Conservation (phyloP, 768 basidiomycete species). For the Coprinopsis marcescibilis region DNA sequence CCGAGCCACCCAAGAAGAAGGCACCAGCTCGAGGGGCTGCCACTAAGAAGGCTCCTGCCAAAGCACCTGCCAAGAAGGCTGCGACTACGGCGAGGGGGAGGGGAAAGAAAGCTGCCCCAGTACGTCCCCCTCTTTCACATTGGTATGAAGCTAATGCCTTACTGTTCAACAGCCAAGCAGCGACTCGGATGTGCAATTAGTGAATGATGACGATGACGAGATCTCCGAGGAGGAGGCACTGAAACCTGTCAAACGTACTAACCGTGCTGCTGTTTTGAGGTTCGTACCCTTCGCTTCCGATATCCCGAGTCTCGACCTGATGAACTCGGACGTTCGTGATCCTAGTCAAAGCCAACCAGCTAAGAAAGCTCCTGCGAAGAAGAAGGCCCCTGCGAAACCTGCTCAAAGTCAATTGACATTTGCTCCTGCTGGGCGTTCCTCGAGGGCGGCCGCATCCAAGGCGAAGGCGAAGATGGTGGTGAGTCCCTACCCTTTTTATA, state of each 20-base stretch:
- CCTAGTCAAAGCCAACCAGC: constrained; percentile 30
- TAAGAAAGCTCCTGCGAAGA: constrained; percentile 40
- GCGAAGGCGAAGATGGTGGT: constrained; percentile 61
- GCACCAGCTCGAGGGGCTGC: constrained; percentile 28
- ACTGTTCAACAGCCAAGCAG: constrained; percentile 9
- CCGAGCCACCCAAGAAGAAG: constrained; percentile 37
- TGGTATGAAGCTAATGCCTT: constrained; percentile 1
- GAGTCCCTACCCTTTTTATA: constrained; percentile 14
- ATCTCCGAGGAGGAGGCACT: constrained; percentile 44
- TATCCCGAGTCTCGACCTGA: neutral
- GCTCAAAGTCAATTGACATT: constrained; percentile 61
- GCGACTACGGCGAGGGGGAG: constrained; percentile 36
- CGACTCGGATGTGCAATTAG: constrained; percentile 37
- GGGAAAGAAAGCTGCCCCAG: constrained; percentile 48
- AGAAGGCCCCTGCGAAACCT: constrained; percentile 44
- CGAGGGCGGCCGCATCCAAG: constrained; percentile 61
- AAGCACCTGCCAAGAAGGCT: constrained; percentile 20
- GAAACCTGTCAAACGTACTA: constrained; percentile 49
- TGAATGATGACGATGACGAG: constrained; percentile 49
- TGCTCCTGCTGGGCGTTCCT: constrained; percentile 53
- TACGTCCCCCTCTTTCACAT: constrained; percentile 14
- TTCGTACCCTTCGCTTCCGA: constrained; percentile 22
- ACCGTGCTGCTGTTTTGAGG: constrained; percentile 63
- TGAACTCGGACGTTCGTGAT: neutral
- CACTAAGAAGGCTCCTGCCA: constrained; percentile 30